Evolutionary conservation across 2,329 filamentous ascomycete genomes (phyloP).

Genomic region (Harringtonia lauricola): DNA sequence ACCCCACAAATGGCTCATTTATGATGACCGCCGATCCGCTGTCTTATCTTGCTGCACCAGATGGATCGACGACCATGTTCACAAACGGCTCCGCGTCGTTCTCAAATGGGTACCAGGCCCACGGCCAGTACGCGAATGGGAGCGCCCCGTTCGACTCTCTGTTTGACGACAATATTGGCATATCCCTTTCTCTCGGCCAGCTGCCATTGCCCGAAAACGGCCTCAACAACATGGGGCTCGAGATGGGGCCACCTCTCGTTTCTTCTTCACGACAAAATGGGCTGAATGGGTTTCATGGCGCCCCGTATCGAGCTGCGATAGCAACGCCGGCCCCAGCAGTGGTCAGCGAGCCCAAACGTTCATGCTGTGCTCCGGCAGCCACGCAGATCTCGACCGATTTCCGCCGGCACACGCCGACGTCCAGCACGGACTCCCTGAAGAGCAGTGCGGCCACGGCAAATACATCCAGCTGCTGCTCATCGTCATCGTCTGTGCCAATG

Average conservation of each 20-base stretch:
- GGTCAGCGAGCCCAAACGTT: not conserved
- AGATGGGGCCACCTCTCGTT: not conserved
- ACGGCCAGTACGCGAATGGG: constrained; percentile 1
- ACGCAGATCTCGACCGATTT: constrained; percentile 1
- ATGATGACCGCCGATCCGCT: constrained; percentile 2
- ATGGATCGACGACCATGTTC: constrained; percentile 1
- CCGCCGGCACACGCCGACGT: constrained; percentile 9
- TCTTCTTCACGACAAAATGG: not conserved
- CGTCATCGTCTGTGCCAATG: constrained; percentile 4
- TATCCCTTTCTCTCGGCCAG: not conserved
- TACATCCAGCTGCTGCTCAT: constrained; percentile 3
- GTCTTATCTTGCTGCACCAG: not conserved
- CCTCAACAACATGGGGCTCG: not conserved
- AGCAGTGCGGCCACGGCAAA: constrained; percentile 6
- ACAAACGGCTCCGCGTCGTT: not conserved
- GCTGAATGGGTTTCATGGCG: not conserved
- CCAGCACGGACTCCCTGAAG: constrained; percentile 7
- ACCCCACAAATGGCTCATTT: not conserved
- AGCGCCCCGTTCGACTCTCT: not conserved
- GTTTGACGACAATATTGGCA: constrained; percentile 1
- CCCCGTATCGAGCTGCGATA: not conserved
- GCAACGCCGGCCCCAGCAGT: not conserved
- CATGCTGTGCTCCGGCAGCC: constrained; percentile 4
- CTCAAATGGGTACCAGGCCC: not conserved
- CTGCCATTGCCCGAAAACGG: not conserved